Base-by-base conservation (phyloP, 208 protist genomes). In the Lotmaria passim region DNA sequence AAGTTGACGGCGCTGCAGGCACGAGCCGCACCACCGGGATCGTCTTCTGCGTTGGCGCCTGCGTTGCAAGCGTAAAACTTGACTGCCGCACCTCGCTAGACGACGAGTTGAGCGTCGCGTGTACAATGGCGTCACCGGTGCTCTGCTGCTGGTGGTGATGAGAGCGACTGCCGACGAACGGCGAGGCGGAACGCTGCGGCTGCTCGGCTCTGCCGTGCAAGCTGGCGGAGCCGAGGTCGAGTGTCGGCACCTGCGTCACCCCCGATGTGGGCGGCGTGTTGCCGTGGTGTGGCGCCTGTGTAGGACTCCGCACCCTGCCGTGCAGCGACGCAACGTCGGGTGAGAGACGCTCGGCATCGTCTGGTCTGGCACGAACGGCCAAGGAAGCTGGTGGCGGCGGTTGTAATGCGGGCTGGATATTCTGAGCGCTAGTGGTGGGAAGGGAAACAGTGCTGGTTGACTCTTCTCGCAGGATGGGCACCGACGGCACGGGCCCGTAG, bases 11-110 rank as follows among this genome's bases (percentile, higher is more conserved):
- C 8, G 55, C 53, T 3, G 50, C 31, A 1, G 70, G 55, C 46
- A 76, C 70, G 7, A 76, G 70, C 8, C 58, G 43, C 46, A 70
- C 70, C n/a, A 66, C 70, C 3, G 70, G 70, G n/a, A 76, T 70
- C 21, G 60, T 23, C 50, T 76, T 76, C 36, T 23, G 38, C 53
- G 33, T 48, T 11, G 50, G 62, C n/a, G 31, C 59, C 28, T 41
- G 41, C 17, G 31, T 53, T 8, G 59, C 44, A 3, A 17, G n/a
- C 7, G 44, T 38, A 30, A 64, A 53, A n/a, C 44, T 30, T 1
- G 41, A 11, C 10, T 51, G n/a, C n/a, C n/a, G 44, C 59, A 64
- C 7, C 23, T 15, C 41, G 7, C 23, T n/a, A 1, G 44, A 52
- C 19, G 59, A 39, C 10, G 44, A 41, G 30, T 41, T 34, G 30